These are phyloP conservation scores for Lactarius trivialis DNA, from an alignment of 768 basidiomycete species.

Conservation along the genomic window DNA sequence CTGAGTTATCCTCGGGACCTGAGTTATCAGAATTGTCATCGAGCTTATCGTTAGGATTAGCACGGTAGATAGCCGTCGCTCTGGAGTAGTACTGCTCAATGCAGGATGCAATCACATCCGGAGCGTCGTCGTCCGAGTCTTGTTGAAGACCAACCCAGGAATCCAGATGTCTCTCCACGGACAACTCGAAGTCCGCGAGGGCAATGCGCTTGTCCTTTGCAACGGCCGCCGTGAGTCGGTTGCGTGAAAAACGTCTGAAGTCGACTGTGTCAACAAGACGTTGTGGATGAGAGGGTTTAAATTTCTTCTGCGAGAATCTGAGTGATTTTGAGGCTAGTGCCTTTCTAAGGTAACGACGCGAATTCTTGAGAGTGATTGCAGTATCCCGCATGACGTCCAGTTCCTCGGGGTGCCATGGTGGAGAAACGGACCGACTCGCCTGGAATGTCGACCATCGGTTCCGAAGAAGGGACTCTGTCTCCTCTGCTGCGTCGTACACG, in stretches of 20 bases:
- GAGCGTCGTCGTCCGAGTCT: background rate
- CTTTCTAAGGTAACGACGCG: background rate
- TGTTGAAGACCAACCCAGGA: background rate
- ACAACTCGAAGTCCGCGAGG: background rate
- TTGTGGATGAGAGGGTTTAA: background rate
- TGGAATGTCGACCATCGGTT: background rate
- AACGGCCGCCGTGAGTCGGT: background rate
- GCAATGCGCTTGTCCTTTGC: background rate
- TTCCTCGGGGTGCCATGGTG: background rate
- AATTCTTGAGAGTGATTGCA: background rate
- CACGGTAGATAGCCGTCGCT: background rate
- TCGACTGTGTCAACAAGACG: background rate
- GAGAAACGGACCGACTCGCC: background rate
- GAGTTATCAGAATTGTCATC: no score
- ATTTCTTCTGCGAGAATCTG: background rate
- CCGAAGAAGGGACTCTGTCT: background rate
- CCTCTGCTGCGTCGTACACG: background rate
- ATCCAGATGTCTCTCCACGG: background rate
- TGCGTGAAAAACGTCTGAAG: background rate
- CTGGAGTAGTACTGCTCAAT: background rate
- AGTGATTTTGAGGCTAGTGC: background rate
- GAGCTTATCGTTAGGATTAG: no score
- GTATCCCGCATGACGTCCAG: background rate
- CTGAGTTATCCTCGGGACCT: background rate
- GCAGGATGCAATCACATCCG: background rate